phyloP scores from a whole-genome alignment of 495 filamentous ascomycete species.

The Aspergillus diversus region DNA sequence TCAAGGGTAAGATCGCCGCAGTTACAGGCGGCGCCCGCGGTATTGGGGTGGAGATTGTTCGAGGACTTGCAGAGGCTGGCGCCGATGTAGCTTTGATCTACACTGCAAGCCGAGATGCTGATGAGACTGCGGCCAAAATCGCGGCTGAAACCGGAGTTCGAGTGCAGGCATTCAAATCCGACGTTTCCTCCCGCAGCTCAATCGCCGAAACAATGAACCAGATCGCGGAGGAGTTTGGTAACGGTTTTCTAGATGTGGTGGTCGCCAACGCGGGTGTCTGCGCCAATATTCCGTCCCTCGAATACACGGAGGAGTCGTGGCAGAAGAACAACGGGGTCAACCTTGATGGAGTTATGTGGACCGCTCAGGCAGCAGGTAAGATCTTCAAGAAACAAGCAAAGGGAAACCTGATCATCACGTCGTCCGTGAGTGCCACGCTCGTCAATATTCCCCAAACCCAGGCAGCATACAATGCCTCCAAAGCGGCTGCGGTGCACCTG shows the following conservation, averaged over 20 bases:
- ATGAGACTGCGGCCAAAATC: slow-evolving; percentile 5
- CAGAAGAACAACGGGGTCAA: slow-evolving; percentile 34
- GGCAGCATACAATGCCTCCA: slow-evolving; percentile 66
- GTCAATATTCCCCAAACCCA: slow-evolving; percentile 54
- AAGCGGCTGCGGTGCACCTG: slow-evolving; percentile 59
- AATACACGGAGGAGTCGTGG: slow-evolving; percentile 26
- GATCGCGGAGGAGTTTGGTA: slow-evolving; percentile 50
- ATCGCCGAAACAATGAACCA: slow-evolving; percentile 6
- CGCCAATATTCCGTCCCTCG: slow-evolving; percentile 30
- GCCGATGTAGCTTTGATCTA: slow-evolving; percentile 12
- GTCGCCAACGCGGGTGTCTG: slow-evolving; percentile 69
- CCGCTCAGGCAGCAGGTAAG: slow-evolving; percentile 38
- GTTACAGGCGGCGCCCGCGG: slow-evolving; percentile 1
- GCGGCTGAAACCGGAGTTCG: slow-evolving; percentile 3
- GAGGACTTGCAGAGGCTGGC: slow-evolving; percentile 14
- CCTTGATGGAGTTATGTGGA: slow-evolving; percentile 38
- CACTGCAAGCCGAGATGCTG: not conserved
- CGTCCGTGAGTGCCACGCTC: slow-evolving; percentile 27
- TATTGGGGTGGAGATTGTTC: slow-evolving; percentile 9
- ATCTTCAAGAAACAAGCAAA: slow-evolving; percentile 33
- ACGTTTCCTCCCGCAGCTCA: not conserved
- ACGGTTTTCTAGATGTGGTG: slow-evolving; percentile 47
- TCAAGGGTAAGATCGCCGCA: slow-evolving; percentile 10
- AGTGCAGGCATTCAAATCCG: slow-evolving; percentile 3
- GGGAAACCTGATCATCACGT: slow-evolving; percentile 26